A percentile compares a stretch with the other conserved stretches of the same genome.
phyloP scores from a whole-genome alignment of 2,329 filamentous ascomycete species.

The Aspergillus aculeatinus region DNA sequence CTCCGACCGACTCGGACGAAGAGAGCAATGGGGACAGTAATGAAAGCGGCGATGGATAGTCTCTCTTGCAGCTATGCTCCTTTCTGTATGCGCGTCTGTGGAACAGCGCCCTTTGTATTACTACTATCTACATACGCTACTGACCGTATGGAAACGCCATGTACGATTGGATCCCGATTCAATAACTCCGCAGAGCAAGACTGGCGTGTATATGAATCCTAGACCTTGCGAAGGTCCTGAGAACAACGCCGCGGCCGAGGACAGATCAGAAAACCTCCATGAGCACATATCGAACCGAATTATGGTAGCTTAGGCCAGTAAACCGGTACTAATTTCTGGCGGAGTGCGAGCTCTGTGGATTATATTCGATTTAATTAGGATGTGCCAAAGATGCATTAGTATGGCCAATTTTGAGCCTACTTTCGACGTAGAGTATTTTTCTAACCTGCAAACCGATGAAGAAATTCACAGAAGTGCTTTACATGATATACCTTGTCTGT shows the following conservation, averaged over 20 bases:
- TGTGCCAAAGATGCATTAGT: conserved; percentile 8
- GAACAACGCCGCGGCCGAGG: no score
- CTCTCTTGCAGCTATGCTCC: background rate
- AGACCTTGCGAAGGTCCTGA: background rate
- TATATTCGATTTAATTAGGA: conserved; percentile 9
- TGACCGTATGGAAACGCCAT: conserved; percentile 3
- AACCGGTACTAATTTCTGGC: background rate
- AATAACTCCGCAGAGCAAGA: background rate
- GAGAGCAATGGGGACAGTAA: conserved; percentile 27
- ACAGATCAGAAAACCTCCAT: no score
- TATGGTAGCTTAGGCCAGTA: background rate
- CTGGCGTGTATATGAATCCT: background rate
- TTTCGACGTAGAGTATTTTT: conserved; percentile 19
- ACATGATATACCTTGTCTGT: conserved; percentile 25
- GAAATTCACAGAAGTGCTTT: conserved; percentile 24
- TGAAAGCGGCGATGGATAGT: conserved; percentile 18
- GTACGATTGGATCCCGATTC: background rate
- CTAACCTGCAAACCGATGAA: conserved; percentile 13
- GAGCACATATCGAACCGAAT: no score
- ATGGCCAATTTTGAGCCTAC: conserved; percentile 15
- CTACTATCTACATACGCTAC: conserved; percentile 5
- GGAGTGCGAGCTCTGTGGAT: background rate
- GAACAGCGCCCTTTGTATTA: background rate
- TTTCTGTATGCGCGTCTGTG: background rate
- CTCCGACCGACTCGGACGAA: conserved; percentile 40